Evolutionary conservation across 2,329 filamentous ascomycete genomes (phyloP).

Genomic region (Penicillium sp.): DNA sequence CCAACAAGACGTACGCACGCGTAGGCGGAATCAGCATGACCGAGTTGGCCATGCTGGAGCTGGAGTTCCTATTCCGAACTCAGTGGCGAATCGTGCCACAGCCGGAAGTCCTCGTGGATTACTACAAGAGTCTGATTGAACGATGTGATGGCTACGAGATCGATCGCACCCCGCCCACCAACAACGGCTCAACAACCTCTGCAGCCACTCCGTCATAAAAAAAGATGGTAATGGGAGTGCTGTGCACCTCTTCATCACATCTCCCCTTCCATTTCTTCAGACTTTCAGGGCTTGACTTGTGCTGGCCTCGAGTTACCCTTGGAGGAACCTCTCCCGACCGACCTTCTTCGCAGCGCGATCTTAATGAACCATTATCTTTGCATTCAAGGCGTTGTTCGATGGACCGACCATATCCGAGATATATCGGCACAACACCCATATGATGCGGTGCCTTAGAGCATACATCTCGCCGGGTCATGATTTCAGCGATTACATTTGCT

Average conservation of each 20-base stretch:
- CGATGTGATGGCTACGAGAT: constrained; percentile 57
- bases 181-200: constrained; percentile 7
- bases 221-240: background rate
- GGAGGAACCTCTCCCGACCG: background rate
- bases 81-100: constrained; percentile 97
- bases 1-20: constrained; percentile 90
- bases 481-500: constrained; percentile 21
- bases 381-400: constrained; percentile 11
- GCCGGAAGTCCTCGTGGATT: constrained; percentile 86
- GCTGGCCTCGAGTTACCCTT: constrained; percentile 18
- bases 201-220: constrained; percentile 11
- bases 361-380: constrained; percentile 15
- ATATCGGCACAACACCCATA: constrained; percentile 8
- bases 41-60: constrained; percentile 82
- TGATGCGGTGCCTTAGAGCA: constrained; percentile 15
- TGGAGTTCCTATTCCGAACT: constrained; percentile 87
- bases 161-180: constrained; percentile 27
- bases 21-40: constrained; percentile 88
- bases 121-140: constrained; percentile 81
- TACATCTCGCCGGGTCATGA: constrained; percentile 13
- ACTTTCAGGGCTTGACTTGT: background rate
- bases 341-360: constrained; percentile 5
- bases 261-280: background rate
- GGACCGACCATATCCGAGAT: constrained; percentile 8
- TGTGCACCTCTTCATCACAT: background rate